Percentiles rank a stretch among this genome's conserved stretches.
phyloP scores from a whole-genome alignment of 1,139 yeast genomes.

The Keqinozyma sinolaborantium region DNA sequence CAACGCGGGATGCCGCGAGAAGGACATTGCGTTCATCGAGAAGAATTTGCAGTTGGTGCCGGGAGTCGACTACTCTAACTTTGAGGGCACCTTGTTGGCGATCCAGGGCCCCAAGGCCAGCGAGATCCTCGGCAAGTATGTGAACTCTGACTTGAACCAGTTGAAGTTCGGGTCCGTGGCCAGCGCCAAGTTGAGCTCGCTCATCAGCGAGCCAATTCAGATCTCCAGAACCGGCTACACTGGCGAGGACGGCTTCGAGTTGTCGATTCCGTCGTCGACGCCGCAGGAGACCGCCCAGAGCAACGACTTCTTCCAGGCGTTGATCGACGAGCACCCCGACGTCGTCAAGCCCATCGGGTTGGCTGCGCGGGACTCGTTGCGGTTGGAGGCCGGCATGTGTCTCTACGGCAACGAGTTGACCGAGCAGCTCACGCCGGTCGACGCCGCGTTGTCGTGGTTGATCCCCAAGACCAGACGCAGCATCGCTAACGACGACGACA shows the following conservation, averaged over 20 bases:
- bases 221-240: constrained; percentile 95
- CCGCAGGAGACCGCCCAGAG: constrained; percentile 43
- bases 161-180: constrained; percentile 65
- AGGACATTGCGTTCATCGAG: constrained; percentile 65
- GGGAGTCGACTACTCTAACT: constrained; percentile 55
- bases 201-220: constrained; percentile 49
- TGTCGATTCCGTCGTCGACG: constrained; percentile 64
- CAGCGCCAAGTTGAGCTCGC: constrained; percentile 47
- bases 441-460: constrained; percentile 86
- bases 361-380: constrained; percentile 93
- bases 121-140: constrained; percentile 58
- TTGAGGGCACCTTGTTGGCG: constrained; percentile 80
- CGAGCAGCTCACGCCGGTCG: constrained; percentile 82
- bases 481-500: constrained; percentile 24
- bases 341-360: constrained; percentile 85
- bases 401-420: constrained; percentile 88
- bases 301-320: constrained; percentile 55
- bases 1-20: constrained; percentile 90
- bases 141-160: constrained; percentile 53
- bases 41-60: constrained; percentile 43
- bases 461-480: constrained; percentile 77
- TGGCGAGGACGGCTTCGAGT: constrained; percentile 97
- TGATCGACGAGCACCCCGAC: constrained; percentile 54
- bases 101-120: constrained; percentile 89
- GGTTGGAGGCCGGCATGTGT: constrained; percentile 98